Conservation (phyloP, 495 filamentous ascomycete species). For the Xylaria bambusicola region DNA sequence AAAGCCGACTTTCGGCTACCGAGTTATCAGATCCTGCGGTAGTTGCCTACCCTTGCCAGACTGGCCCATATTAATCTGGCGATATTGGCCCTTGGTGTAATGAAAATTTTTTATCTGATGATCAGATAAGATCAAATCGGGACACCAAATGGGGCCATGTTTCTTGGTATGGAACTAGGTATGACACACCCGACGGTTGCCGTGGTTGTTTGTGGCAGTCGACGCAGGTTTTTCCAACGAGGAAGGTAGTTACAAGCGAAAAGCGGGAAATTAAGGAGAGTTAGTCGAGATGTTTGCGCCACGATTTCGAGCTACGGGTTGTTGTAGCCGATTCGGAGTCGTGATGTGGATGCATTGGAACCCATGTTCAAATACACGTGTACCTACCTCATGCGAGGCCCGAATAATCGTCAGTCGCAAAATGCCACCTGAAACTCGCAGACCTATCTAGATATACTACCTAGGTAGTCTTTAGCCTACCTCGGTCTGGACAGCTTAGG, state of each 20-base stretch:
- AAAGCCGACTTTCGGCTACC: background rate
- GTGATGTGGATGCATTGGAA: background rate
- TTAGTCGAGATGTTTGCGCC: background rate
- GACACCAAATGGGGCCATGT: conserved; percentile 15
- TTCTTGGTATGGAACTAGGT: conserved; percentile 10
- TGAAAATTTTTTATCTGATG: conserved; percentile 41
- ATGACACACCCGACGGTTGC: conserved; percentile 11
- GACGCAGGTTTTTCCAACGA: conserved; percentile 14
- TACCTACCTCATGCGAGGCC: background rate
- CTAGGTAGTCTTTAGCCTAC: too few relatives aligned
- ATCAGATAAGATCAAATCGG: conserved; percentile 51
- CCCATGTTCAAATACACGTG: background rate
- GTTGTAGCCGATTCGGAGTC: background rate
- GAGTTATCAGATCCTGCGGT: conserved; percentile 12
- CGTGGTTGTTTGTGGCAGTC: conserved; percentile 20
- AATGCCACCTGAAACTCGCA: background rate
- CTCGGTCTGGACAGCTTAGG: too few relatives aligned
- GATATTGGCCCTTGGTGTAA: too few relatives aligned
- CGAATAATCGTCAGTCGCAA: background rate
- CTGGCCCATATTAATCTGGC: conserved; percentile 3
- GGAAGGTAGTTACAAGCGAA: conserved; percentile 13
- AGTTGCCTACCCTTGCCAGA: conserved; percentile 1
- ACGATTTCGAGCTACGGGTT: background rate
- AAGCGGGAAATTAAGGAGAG: background rate
- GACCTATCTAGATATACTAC: background rate